Evolutionary conservation across 257 asterid species (phyloP), one percentile per base, ranked within the genome.

Genomic region (Oldenlandia corymbosa): DNA sequence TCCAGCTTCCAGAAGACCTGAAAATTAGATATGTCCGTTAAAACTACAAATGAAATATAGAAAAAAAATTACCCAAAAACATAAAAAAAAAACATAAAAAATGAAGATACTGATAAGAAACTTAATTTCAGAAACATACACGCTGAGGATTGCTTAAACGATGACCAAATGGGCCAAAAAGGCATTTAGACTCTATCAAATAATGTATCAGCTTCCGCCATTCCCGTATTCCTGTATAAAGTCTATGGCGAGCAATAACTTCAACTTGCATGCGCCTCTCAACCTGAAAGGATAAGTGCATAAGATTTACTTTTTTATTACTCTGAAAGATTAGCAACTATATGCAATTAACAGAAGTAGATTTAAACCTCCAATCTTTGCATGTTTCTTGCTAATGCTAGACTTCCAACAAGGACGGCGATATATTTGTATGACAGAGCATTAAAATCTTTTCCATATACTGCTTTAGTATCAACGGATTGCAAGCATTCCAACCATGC

Each of bases 401-500:
- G 76, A 79, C 99, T 93, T 69, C 97, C 97, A 51, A 93, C 99
- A 37, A 92, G 96, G 37, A 87, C 96, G 53, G 96, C 97, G 66
- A 92, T 89, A 75, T 78, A 92, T 81, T 89, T 92, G 73, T 89
- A 89, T 49, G 97, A 92, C 54, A 81, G 79, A 65, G 96, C 97
- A 77, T 89, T 92, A 69, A 89, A 85, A 69, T 92, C 97, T 78
- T 92, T 93, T 57, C 90, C 95, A 75, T 93, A 87, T 16, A 93
- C 99, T 61, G 94, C 88, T 83, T 85, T 90, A 43, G 96, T 81
- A 72, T 93, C 99, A 68, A 85, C 95, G 26, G 97, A 84, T 76
- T 83, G 95, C 78, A 93, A 71, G 72, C 99, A 93, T 79, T 93
- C 97, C 81, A 77, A 78, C 99, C 99, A 93, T 65, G 99, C 99